Conservation (phyloP, 805 yeast species). For the Cyberlindnera suaveolens region DNA sequence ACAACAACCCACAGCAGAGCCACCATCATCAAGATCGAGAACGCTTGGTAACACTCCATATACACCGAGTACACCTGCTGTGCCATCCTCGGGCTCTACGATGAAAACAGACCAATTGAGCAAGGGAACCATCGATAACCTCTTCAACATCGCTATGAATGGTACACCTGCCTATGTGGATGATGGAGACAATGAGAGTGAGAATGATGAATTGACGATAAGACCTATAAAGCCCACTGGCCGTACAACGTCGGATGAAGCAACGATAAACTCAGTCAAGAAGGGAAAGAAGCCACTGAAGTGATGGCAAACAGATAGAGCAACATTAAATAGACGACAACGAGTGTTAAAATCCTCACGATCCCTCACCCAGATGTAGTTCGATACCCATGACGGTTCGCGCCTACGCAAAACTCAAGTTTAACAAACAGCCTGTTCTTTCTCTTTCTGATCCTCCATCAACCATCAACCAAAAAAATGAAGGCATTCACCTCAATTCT, state of each 20-base stretch:
- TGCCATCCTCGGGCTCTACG: not conserved
- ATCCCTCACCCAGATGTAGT: not conserved
- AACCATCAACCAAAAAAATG: slow-evolving; percentile 4
- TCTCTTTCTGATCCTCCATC: not conserved
- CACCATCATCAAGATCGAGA: slow-evolving; percentile 17
- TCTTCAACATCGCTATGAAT: slow-evolving; percentile 20
- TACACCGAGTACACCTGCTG: slow-evolving; percentile 20
- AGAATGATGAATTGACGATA: not conserved
- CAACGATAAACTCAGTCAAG: slow-evolving; percentile 11
- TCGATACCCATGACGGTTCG: no score
- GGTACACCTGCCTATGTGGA: slow-evolving; percentile 17
- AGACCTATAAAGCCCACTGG: slow-evolving; percentile 5
- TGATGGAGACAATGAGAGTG: slow-evolving; percentile 9
- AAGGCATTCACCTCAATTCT: slow-evolving; percentile 10
- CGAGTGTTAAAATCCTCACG: no score
- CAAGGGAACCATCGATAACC: slow-evolving; percentile 20
- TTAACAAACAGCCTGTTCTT: not conserved
- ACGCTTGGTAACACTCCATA: slow-evolving; percentile 22
- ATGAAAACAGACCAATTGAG: slow-evolving; percentile 11
- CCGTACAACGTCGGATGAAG: slow-evolving; percentile 9
- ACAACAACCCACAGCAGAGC: not conserved
- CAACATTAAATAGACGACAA: no score
- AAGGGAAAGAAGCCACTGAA: slow-evolving; percentile 9
- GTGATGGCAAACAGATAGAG: not conserved
- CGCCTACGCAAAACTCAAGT: no score